These are phyloP conservation scores for Lipomyces anomalus DNA, from an alignment of 805 yeast species.

Conservation along the genomic window DNA sequence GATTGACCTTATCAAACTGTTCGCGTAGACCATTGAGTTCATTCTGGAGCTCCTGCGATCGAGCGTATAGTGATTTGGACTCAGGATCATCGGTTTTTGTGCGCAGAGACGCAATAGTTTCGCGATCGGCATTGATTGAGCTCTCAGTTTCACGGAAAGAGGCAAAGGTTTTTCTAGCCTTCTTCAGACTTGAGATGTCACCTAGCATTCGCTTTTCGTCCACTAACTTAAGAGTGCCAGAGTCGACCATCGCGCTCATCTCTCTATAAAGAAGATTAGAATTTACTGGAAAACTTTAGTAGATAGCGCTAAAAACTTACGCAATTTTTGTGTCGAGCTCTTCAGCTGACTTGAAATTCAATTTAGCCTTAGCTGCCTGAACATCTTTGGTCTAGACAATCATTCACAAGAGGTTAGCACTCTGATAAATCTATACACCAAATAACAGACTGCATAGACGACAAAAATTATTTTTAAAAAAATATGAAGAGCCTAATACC, in stretches of 20 bases:
- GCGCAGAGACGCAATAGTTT: conserved; percentile 70
- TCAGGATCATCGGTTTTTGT: conserved; percentile 49
- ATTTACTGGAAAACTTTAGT: too few relatives aligned
- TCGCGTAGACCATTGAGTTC: conserved; percentile 62
- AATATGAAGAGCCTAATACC: conserved; percentile 4
- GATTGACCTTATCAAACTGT: conserved; percentile 54
- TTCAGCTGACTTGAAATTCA: conserved; percentile 46
- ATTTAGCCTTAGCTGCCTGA: conserved; percentile 63
- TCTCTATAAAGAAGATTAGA: conserved; percentile 6
- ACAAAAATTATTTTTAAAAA: neutral
- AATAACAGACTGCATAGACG: neutral
- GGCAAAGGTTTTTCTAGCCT: conserved; percentile 71
- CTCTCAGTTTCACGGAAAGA: conserved; percentile 68
- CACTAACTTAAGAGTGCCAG: conserved; percentile 77
- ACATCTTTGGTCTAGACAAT: conserved; percentile 64
- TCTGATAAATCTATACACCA: too few relatives aligned
- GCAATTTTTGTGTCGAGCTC: conserved; percentile 28
- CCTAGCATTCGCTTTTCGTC: conserved; percentile 82
- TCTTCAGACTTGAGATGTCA: conserved; percentile 79
- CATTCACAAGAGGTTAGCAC: too few relatives aligned
- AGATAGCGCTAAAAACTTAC: conserved; percentile 1
- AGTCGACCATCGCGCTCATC: conserved; percentile 67
- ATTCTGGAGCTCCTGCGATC: conserved; percentile 63
- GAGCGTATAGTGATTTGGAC: conserved; percentile 60
- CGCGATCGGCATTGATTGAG: conserved; percentile 71